phyloP scores from a whole-genome alignment of 2,329 filamentous ascomycete genomes.

The Xylariomycetidae sp. region DNA sequence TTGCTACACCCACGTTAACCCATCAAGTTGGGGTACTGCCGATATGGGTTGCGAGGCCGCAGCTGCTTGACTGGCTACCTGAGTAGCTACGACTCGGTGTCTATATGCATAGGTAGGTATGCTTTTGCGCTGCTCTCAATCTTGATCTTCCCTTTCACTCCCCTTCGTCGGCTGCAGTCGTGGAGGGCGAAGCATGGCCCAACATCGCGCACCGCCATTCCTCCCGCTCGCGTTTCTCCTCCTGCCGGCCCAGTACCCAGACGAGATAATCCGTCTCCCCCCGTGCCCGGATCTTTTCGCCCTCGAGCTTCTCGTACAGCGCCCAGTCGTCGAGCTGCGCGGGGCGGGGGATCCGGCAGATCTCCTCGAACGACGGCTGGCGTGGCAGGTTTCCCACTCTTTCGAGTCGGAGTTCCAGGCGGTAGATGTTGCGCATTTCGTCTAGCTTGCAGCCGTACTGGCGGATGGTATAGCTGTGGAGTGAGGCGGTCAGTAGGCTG shows the following conservation, averaged over 20 bases:
- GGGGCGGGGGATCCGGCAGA: conserved; percentile 42
- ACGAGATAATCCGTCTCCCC: conserved; percentile 35
- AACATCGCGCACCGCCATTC: conserved; percentile 18
- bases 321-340: conserved; percentile 53
- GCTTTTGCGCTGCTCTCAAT: too few relatives aligned
- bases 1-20: too few relatives aligned
- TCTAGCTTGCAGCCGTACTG: conserved; percentile 41
- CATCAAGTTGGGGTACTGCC: too few relatives aligned
- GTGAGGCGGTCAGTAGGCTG: background rate
- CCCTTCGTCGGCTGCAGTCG: too few relatives aligned
- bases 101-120: too few relatives aligned
- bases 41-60: too few relatives aligned
- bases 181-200: too few relatives aligned
- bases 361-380: conserved; percentile 37
- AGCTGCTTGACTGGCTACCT: too few relatives aligned
- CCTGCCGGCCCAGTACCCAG: conserved; percentile 30
- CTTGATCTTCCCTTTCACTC: too few relatives aligned
- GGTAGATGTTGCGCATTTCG: conserved; percentile 32
- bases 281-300: conserved; percentile 33
- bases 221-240: conserved; percentile 21
- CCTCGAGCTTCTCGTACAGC: conserved; percentile 42
- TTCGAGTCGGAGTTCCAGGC: conserved; percentile 41
- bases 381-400: conserved; percentile 31
- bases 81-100: too few relatives aligned
- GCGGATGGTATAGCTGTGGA: conserved; percentile 42